These are phyloP conservation scores for Sphaerulina vaccinii DNA, from an alignment of 2,329 filamentous ascomycete genomes.

Conservation along the genomic window DNA sequence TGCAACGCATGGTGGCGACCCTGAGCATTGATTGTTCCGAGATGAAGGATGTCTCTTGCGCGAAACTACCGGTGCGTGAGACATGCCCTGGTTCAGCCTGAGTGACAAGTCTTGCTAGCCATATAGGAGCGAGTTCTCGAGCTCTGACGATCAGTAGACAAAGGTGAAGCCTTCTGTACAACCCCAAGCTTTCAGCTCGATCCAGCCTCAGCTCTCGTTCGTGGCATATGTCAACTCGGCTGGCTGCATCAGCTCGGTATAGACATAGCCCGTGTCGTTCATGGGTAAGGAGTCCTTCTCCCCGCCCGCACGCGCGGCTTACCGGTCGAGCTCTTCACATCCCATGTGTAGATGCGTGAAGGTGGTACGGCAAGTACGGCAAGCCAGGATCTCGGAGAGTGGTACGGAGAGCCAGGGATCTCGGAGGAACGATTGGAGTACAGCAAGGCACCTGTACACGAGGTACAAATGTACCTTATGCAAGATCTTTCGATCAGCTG, in stretches of 20 bases:
- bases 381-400: neutral
- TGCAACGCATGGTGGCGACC: too few relatives aligned
- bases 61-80: too few relatives aligned
- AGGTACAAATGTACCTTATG: neutral
- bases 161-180: neutral
- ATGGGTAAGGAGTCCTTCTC: neutral
- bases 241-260: neutral
- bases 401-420: neutral
- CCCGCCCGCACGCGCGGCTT: too few relatives aligned
- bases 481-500: neutral
- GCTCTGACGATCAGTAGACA: too few relatives aligned
- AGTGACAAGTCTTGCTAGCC: too few relatives aligned
- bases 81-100: too few relatives aligned
- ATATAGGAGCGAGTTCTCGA: too few relatives aligned
- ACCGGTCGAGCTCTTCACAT: neutral
- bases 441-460: neutral
- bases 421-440: neutral
- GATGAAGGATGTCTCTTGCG: too few relatives aligned
- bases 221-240: neutral
- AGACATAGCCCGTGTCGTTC: neutral
- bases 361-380: neutral
- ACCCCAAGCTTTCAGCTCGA: neutral
- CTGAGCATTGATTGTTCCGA: too few relatives aligned
- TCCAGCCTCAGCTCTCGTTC: neutral
- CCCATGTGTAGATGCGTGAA: neutral